Evolutionary conservation across 2,329 filamentous ascomycete genomes (phyloP).

Genomic region (Penicillium sp.): DNA sequence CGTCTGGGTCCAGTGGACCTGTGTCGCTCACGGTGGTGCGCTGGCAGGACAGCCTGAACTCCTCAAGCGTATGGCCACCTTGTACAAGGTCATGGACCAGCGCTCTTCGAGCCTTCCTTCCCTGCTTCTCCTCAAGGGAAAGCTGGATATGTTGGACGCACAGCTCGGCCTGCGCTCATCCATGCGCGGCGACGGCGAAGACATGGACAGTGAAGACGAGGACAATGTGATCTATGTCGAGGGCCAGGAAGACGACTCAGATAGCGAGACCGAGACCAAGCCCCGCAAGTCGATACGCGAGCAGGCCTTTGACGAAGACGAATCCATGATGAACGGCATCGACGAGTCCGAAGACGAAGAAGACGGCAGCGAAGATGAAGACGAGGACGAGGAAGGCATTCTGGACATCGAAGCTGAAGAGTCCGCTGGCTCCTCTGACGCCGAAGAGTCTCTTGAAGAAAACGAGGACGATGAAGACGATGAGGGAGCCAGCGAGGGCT

Average conservation of each 20-base stretch:
- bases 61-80: constrained; percentile 69
- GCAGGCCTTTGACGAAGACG: constrained; percentile 42
- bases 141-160: constrained; percentile 88
- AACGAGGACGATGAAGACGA: constrained; percentile 64
- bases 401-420: constrained; percentile 47
- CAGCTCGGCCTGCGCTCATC: constrained; percentile 78
- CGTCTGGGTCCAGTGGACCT: constrained; percentile 93
- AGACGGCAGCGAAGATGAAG: constrained; percentile 59
- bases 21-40: constrained; percentile 87
- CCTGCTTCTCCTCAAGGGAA: constrained; percentile 85
- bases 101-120: constrained; percentile 78
- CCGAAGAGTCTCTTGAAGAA: constrained; percentile 55
- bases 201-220: constrained; percentile 57
- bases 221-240: constrained; percentile 84
- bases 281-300: constrained; percentile 39
- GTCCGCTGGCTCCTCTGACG: constrained; percentile 42
- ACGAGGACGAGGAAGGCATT: constrained; percentile 41
- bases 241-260: constrained; percentile 64
- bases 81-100: constrained; percentile 85
- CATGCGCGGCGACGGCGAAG: constrained; percentile 54
- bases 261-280: constrained; percentile 37
- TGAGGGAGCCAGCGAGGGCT: constrained; percentile 59
- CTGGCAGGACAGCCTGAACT: constrained; percentile 83
- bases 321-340: constrained; percentile 43
- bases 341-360: constrained; percentile 48